Conservation (phyloP, 345 rosid genomes). For the Draba incana region DNA sequence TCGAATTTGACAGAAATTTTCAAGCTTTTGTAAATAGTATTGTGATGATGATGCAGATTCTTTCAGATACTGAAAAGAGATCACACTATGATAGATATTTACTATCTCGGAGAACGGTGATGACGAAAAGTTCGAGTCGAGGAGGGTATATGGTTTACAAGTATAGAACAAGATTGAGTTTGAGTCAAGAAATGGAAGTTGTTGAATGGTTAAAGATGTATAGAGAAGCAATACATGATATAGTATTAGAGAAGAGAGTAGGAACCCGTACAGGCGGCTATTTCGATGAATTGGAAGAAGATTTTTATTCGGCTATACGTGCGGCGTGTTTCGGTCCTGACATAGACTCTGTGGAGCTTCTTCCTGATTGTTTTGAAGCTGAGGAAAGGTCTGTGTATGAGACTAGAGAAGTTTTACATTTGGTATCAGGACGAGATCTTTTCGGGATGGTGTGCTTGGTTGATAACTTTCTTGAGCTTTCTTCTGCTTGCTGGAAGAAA, state of each 20-base stretch:
- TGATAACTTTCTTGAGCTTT: slow-evolving; percentile 53
- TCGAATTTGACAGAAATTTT: not conserved
- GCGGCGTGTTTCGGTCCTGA: slow-evolving; percentile 83
- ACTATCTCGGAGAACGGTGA: slow-evolving; percentile 57
- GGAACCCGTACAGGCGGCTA: slow-evolving; percentile 69
- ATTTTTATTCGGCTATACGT: slow-evolving; percentile 81
- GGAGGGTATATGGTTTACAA: slow-evolving; percentile 45
- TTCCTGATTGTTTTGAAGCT: slow-evolving; percentile 92
- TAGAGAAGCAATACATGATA: slow-evolving; percentile 73
- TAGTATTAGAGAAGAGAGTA: slow-evolving; percentile 69
- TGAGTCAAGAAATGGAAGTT: slow-evolving; percentile 72
- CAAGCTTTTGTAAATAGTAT: slow-evolving; percentile 11
- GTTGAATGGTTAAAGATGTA: slow-evolving; percentile 96
- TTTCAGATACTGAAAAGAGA: slow-evolving; percentile 75
- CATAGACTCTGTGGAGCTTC: slow-evolving; percentile 77
- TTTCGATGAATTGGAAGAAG: slow-evolving; percentile 75
- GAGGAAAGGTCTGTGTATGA: slow-evolving; percentile 90
- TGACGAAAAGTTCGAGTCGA: slow-evolving; percentile 41
- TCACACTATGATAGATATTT: slow-evolving; percentile 69
- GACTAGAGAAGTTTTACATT: slow-evolving; percentile 77
- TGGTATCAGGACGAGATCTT: slow-evolving; percentile 90
- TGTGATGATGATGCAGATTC: slow-evolving; percentile 63
- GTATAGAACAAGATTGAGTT: slow-evolving; percentile 47
- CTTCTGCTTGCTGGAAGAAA: slow-evolving; percentile 48
- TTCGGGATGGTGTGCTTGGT: slow-evolving; percentile 86